Conservation (phyloP, 805 yeast species). For the Candida ortonii region DNA sequence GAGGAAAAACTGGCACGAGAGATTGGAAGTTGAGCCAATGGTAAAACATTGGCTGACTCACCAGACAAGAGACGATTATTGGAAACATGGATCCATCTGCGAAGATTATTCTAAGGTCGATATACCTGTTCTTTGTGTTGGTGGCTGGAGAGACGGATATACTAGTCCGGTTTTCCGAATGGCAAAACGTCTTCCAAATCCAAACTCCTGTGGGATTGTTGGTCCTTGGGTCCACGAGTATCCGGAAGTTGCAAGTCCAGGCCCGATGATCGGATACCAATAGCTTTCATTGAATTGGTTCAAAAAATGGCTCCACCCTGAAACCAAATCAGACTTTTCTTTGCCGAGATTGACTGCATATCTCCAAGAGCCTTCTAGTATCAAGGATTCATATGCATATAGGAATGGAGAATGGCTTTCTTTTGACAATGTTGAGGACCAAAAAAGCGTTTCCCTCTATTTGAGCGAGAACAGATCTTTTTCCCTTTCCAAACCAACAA, state of each 20-base stretch:
- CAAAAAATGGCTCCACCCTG: constrained; percentile 36
- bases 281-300: constrained; percentile 43
- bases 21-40: constrained; percentile 40
- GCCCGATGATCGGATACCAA: constrained; percentile 43
- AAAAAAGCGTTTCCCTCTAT: constrained; percentile 17
- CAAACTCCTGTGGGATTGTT: constrained; percentile 36
- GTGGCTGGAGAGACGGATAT: constrained; percentile 50
- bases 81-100: constrained; percentile 48
- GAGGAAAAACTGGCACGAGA: constrained; percentile 40
- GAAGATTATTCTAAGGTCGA: constrained; percentile 39
- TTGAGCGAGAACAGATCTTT: constrained; percentile 15
- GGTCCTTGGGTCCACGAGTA: constrained; percentile 52
- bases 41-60: constrained; percentile 41
- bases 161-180: constrained; percentile 44
- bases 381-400: constrained; percentile 35
- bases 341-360: constrained; percentile 40
- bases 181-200: constrained; percentile 40
- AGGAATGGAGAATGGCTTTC: constrained; percentile 43
- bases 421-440: constrained; percentile 14
- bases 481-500: background rate
- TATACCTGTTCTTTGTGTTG: constrained; percentile 43
- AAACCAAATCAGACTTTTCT: constrained; percentile 22
- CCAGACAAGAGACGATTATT: constrained; percentile 43
- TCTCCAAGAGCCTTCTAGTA: constrained; percentile 41
- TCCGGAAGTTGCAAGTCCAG: constrained; percentile 47